Conservation (phyloP, 2,329 filamentous ascomycete genomes). For the Aspergillus aculeatus region DNA sequence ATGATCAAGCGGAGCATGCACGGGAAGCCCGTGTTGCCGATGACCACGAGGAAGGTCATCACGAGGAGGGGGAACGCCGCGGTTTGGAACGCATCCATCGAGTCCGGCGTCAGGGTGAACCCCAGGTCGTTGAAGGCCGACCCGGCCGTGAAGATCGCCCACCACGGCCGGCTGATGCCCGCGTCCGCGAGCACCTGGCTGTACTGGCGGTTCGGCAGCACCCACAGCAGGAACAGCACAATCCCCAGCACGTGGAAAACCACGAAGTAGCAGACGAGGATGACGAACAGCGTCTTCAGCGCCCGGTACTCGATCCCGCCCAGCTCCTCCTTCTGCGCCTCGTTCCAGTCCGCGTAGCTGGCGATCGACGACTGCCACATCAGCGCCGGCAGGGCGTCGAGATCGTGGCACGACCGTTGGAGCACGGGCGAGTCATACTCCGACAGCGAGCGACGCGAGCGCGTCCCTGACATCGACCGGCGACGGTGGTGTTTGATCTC, state of each 20-base stretch:
- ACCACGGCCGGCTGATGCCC: conserved; percentile 71
- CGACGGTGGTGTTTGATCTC: conserved; percentile 12
- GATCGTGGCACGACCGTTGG: neutral
- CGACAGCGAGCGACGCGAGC: conserved; percentile 22
- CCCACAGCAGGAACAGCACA: conserved; percentile 73
- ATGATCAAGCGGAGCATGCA: conserved; percentile 91
- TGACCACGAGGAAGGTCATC: conserved; percentile 80
- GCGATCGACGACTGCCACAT: conserved; percentile 88
- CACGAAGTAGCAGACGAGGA: conserved; percentile 74
- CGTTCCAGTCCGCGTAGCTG: conserved; percentile 84
- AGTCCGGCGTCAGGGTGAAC: conserved; percentile 84
- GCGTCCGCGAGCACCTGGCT: conserved; percentile 58
- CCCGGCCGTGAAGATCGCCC: conserved; percentile 80
- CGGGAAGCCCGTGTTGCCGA: conserved; percentile 90
- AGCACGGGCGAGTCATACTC: conserved; percentile 7
- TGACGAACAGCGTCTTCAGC: conserved; percentile 73
- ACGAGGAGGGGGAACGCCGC: conserved; percentile 72
- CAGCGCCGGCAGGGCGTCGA: conserved; percentile 69
- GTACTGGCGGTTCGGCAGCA: conserved; percentile 61
- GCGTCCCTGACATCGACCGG: conserved; percentile 17
- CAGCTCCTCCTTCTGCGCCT: conserved; percentile 86
- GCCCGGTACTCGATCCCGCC: conserved; percentile 93
- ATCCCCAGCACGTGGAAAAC: conserved; percentile 75
- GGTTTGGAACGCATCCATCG: conserved; percentile 81
- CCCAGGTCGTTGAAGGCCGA: conserved; percentile 91